Evolutionary conservation across 2,329 filamentous ascomycete genomes (phyloP).

Genomic region (Penicillium nordicum): DNA sequence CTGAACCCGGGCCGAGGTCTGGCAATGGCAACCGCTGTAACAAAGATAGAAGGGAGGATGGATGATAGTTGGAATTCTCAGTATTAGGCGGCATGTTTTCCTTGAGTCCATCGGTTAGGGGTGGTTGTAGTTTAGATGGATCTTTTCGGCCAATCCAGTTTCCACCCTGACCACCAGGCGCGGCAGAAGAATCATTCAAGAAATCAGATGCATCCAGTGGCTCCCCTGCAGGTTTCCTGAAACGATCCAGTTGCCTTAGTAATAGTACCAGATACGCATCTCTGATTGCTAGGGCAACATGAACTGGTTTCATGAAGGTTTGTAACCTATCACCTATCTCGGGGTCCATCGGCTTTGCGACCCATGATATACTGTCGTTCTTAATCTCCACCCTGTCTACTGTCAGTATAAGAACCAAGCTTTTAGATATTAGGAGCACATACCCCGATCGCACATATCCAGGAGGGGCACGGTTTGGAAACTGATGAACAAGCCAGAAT

Average conservation of each 20-base stretch:
- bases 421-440: constrained; percentile 17
- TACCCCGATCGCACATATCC: constrained; percentile 61
- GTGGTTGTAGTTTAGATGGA: constrained; percentile 17
- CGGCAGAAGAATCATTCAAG: constrained; percentile 7
- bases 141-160: constrained; percentile 18
- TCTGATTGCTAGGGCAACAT: constrained; percentile 32
- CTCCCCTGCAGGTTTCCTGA: constrained; percentile 19
- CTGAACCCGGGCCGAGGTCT: constrained; percentile 33
- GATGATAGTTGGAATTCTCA: constrained; percentile 18
- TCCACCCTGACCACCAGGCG: constrained; percentile 15
- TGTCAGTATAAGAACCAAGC: constrained; percentile 8
- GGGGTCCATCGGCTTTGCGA: constrained; percentile 26
- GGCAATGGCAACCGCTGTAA: constrained; percentile 36
- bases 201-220: constrained; percentile 14
- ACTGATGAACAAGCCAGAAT: constrained; percentile 61
- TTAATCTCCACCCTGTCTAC: constrained; percentile 28
- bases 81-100: constrained; percentile 15
- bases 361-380: constrained; percentile 27
- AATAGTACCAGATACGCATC: constrained; percentile 34
- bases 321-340: constrained; percentile 32
- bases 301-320: constrained; percentile 30
- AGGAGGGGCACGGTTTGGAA: constrained; percentile 58
- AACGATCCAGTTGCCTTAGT: constrained; percentile 26
- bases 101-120: constrained; percentile 12
- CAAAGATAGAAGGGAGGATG: constrained; percentile 31